These are phyloP conservation scores for Geotrichum carabidarum DNA, from an alignment of 1,139 yeast genomes.

Conservation along the genomic window DNA sequence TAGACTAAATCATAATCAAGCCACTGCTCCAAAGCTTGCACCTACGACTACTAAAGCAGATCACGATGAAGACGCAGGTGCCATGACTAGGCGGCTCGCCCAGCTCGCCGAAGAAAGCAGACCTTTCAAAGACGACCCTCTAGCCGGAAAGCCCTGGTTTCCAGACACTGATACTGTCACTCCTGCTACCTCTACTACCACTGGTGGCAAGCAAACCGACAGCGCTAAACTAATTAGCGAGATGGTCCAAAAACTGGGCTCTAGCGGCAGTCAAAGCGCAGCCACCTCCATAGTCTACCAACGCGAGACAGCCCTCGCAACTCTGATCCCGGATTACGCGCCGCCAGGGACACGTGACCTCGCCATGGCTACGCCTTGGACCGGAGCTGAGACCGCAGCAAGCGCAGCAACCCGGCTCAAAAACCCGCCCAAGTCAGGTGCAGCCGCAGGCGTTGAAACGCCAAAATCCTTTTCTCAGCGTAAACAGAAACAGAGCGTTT, in stretches of 20 bases:
- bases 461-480: slow-evolving; percentile 1
- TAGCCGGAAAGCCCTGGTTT: slow-evolving; percentile 24
- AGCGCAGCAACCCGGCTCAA: slow-evolving; percentile 54
- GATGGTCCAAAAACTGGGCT: slow-evolving; percentile 21
- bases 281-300: slow-evolving; percentile 33
- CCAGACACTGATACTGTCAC: background rate
- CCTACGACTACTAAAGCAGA: background rate
- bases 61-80: slow-evolving; percentile 32
- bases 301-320: slow-evolving; percentile 37
- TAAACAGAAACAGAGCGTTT: slow-evolving; percentile 23
- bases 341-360: slow-evolving; percentile 51
- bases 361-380: slow-evolving; percentile 62
- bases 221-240: slow-evolving; percentile 26
- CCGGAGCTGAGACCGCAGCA: slow-evolving; percentile 50
- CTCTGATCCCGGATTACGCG: slow-evolving; percentile 43
- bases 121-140: slow-evolving; percentile 37
- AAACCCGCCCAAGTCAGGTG: slow-evolving; percentile 51
- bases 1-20: background rate
- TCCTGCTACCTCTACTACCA: background rate
- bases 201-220: slow-evolving; percentile 19
- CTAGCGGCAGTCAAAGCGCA: slow-evolving; percentile 20
- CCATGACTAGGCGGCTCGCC: slow-evolving; percentile 38
- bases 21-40: background rate
- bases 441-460: slow-evolving; percentile 4
- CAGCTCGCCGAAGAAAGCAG: slow-evolving; percentile 43